Base-by-base conservation (phyloP, 169 alveolate genomes). In the Babesia ovata region DNA sequence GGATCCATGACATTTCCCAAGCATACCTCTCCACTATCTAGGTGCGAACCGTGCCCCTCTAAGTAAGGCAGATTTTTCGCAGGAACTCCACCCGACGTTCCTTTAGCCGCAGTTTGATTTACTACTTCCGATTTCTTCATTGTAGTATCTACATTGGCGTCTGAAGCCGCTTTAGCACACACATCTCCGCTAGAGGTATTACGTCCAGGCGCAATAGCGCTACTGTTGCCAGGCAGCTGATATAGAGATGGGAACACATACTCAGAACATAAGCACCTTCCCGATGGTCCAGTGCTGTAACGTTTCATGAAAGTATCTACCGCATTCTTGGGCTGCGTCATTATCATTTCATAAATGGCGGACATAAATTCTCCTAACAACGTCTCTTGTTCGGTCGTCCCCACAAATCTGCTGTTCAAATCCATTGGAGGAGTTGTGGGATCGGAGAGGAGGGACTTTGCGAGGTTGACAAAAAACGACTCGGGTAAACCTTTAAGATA, bases 261-360 rank as follows among this genome's bases (percentile, higher is more conserved):
- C 10, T 33, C 39, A 33, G 44, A 2, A 10, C 66, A 58, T 2
- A 58, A 21, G 49, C 66, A 58, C 3, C 10, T 19, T 11, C 22
- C 33, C 8, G 48, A 19, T 13, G n/a, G 28, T 6, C 66, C 66
- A 22, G 7, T 28, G 66, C 26, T 58, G 49, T 58, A 9, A n/a
- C 66, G 9, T 24, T 42, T 11, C 13, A 58, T 49, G 49, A 58
- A 58, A 9, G 26, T 17, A 42, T 63, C 60, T 7, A 63, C 60
- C 13, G 33, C 58, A 21, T 29, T 10, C 58, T 48, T 48, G n/a
- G 77, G 29, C 21, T 54, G 63, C 10, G 21, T 4, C 22, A 53
- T 11, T 21, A 58, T 24, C 63, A 69, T 69, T 21, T 69, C 57
- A 76, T 69, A 69, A 2, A 69, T 74, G 12, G 77, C 21, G 46